Base-by-base conservation (phyloP, 805 yeast genomes). In the Metschnikowia amazonensis region DNA sequence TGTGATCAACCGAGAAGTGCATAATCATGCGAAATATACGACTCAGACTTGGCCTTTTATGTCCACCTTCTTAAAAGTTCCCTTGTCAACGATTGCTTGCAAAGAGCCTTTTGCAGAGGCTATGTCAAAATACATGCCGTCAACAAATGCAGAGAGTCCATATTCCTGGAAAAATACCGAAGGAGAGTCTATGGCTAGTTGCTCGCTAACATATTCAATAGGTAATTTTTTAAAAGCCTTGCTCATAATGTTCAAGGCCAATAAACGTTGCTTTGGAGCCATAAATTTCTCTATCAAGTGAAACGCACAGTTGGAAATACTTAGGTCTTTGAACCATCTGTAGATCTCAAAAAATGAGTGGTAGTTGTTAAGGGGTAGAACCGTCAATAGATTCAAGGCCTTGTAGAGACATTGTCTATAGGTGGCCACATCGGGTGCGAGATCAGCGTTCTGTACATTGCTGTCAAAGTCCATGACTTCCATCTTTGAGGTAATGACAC, bases 21-120 rank as follows among this genome's bases (percentile, higher is more conserved):
- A 7, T 16, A 13, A 30, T 10, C 17, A n/a, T 41, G 27, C 29
- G 18, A 14, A 9, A 5, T 4, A 4, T 11, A 13, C n/a, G 17
- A 20, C 13, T 18, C 63, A 82, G 6, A 81, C 74, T 65, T 90
- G 97, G 1, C 98, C 98, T 69, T 90, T 90, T 50, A 92, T 89
- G 60, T 90, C 97, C 11, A 90, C 81, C 58, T 75, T 83, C 48
- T 69, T 77, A 53, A 75, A 74, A 28, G 65, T 67, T 2, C 67
- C 39, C 54, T 64, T 49, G 62, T 64, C 52, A 64, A 70, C 39
- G 58, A 67, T 50, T 48, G 62, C 49, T 35, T 67, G 61, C 3
- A 81, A 63, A 0, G 59, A 58, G 0, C 66, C 63, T 46, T 76
- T 61, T 2, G 70, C 60, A 2, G 51, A 49, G 1, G 55, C 53